Conservation (phyloP, 768 basidiomycete species). For the Goffeauzyma gilvescens region DNA sequence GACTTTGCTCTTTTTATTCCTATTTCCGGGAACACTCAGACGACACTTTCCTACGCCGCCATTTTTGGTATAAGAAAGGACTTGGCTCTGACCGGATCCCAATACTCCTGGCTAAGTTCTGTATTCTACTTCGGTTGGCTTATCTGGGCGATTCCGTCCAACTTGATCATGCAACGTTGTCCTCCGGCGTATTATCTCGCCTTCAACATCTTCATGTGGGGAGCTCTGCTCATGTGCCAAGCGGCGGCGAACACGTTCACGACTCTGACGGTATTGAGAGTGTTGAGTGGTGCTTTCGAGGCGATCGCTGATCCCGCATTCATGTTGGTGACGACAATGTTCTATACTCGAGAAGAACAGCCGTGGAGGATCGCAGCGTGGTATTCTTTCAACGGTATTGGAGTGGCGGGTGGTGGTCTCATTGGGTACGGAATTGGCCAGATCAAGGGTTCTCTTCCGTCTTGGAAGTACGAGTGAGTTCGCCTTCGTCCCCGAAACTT, state of each 20-base stretch:
- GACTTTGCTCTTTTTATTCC: too few species aligned
- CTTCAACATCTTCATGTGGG: constrained; percentile 35
- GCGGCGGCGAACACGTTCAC: constrained; percentile 34
- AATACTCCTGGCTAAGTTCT: constrained; percentile 31
- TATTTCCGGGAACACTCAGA: too few species aligned
- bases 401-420: constrained; percentile 33
- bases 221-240: constrained; percentile 24
- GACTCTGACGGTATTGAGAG: constrained; percentile 32
- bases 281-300: constrained; percentile 35
- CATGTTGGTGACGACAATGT: constrained; percentile 34
- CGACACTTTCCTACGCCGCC: constrained; percentile 16
- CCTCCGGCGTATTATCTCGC: constrained; percentile 35
- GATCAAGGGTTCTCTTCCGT: constrained; percentile 28
- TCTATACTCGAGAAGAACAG: constrained; percentile 35
- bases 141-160: constrained; percentile 35
- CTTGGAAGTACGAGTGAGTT: constrained; percentile 32
- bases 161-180: constrained; percentile 34
- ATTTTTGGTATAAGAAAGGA: constrained; percentile 31
- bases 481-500: constrained; percentile 5
- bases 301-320: constrained; percentile 34
- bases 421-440: constrained; percentile 31
- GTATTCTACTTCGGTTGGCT: constrained; percentile 36
- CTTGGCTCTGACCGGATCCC: constrained; percentile 25
- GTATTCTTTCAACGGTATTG: constrained; percentile 36
- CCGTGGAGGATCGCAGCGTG: constrained; percentile 33